Conservation (phyloP, 2,329 filamentous ascomycete genomes). For the Samsoniella hepiali region DNA sequence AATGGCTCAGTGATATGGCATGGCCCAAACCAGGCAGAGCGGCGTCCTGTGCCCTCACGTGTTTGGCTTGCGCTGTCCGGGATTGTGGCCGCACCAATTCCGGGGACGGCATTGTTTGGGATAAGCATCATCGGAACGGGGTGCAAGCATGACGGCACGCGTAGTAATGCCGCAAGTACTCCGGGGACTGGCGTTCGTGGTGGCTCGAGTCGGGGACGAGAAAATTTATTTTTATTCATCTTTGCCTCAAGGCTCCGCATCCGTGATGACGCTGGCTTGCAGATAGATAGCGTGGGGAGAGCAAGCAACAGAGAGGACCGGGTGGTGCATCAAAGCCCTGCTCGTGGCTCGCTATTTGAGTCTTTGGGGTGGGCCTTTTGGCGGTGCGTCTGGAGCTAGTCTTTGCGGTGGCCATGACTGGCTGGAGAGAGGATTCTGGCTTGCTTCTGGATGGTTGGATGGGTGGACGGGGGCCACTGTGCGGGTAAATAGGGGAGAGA, state of each 20-base stretch:
- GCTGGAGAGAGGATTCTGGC: neutral
- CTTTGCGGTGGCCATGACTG: neutral
- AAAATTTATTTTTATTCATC: neutral
- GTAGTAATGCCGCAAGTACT: neutral
- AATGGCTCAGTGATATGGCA: neutral
- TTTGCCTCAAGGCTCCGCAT: conserved; percentile 5
- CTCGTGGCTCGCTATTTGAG: neutral
- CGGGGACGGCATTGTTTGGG: conserved; percentile 1
- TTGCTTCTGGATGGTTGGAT: neutral
- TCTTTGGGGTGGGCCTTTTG: neutral
- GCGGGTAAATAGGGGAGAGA: neutral
- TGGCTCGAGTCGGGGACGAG: neutral
- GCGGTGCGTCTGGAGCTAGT: neutral
- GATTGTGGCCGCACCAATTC: conserved; percentile 10
- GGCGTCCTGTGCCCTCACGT: neutral
- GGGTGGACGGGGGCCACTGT: neutral
- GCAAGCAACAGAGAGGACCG: neutral
- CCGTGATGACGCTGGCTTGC: conserved; percentile 15
- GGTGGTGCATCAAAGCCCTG: neutral
- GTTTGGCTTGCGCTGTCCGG: neutral
- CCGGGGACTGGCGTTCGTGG: neutral
- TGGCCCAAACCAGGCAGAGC: neutral
- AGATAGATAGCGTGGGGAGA: conserved; percentile 6
- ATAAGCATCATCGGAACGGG: conserved; percentile 2
- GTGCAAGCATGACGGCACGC: neutral